Percentiles rank a stretch among this genome's conserved stretches.
phyloP scores from a whole-genome alignment of 768 basidiomycete genomes.

The Lactarius pseudohatsudake region DNA sequence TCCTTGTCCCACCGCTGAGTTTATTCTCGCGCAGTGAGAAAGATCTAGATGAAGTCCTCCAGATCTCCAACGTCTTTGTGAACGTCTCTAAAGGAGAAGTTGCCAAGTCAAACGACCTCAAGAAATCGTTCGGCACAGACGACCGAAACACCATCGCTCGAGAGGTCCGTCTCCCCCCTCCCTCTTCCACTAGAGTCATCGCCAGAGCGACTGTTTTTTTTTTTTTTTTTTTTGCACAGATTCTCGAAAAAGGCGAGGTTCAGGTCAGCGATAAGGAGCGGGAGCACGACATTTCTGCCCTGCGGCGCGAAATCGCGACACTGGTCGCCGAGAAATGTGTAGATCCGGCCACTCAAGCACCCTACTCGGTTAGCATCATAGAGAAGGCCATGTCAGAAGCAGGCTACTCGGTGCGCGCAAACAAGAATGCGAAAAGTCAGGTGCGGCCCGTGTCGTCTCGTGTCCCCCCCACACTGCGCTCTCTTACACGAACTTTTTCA shows the following conservation, averaged over 20 bases:
- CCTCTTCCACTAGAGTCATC: not conserved
- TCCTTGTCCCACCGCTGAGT: slow-evolving; percentile 1
- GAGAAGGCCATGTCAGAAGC: slow-evolving; percentile 98
- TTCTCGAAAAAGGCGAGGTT: slow-evolving; percentile 92
- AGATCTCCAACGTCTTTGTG: slow-evolving; percentile 92
- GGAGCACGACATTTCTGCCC: slow-evolving; percentile 75
- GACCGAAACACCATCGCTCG: slow-evolving; percentile 71
- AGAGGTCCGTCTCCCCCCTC: slow-evolving; percentile 52
- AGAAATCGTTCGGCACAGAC: slow-evolving; percentile 86
- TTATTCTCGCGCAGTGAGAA: slow-evolving; percentile 61
- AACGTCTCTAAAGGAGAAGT: slow-evolving; percentile 97
- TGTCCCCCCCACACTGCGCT: slow-evolving; percentile 5
- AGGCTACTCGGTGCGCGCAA: slow-evolving; percentile 85
- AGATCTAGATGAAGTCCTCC: slow-evolving; percentile 91
- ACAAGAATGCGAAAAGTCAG: slow-evolving; percentile 94
- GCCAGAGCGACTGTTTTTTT: not conserved
- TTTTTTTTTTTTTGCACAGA: slow-evolving; percentile 45
- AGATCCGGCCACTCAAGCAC: slow-evolving; percentile 84
- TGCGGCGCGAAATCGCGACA: slow-evolving; percentile 89
- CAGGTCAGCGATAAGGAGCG: slow-evolving; percentile 98
- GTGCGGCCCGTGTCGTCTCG: slow-evolving; percentile 40
- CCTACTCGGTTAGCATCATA: slow-evolving; percentile 93
- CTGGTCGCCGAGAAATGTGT: slow-evolving; percentile 95
- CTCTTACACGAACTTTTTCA: not conserved
- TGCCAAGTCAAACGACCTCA: slow-evolving; percentile 83